Evolutionary conservation across 345 rosid species (phyloP).

Genomic region (Melastoma malabathricum): DNA sequence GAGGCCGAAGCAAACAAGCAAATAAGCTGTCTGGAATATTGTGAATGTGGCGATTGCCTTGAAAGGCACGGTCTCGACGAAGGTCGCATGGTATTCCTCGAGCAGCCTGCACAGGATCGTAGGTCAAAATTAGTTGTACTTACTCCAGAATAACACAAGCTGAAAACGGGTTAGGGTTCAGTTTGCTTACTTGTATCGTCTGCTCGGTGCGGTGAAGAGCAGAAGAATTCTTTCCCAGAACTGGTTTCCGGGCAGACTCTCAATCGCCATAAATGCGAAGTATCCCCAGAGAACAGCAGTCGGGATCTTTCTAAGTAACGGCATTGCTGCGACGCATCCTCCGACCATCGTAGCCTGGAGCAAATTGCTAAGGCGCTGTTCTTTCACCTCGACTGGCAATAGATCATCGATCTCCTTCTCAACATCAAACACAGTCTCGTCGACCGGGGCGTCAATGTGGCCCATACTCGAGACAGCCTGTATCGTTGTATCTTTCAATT

Average conservation of each 20-base stretch:
- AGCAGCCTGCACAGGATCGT: constrained; percentile 40
- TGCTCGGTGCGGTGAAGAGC: constrained; percentile 67
- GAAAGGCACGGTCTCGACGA: constrained; percentile 90
- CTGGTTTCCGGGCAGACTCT: constrained; percentile 76
- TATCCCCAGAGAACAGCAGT: constrained; percentile 83
- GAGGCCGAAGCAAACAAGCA: constrained; percentile 74
- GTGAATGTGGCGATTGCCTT: constrained; percentile 69
- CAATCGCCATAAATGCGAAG: constrained; percentile 83
- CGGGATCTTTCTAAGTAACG: constrained; percentile 64
- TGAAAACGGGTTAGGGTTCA: not conserved
- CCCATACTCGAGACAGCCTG: constrained; percentile 56
- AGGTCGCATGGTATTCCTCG: constrained; percentile 72
- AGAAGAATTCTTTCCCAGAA: constrained; percentile 73
- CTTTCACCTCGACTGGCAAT: constrained; percentile 72
- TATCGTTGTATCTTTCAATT: constrained; percentile 62
- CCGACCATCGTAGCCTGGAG: constrained; percentile 70
- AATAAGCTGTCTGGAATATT: constrained; percentile 59
- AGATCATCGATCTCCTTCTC: constrained; percentile 77
- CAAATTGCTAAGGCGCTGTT: constrained; percentile 65
- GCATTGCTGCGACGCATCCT: constrained; percentile 79
- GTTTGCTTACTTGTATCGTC: constrained; percentile 50
- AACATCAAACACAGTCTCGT: constrained; percentile 55
- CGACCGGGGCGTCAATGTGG: constrained; percentile 50
- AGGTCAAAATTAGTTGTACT: not conserved
- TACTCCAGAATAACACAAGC: not conserved